Percentiles rank a stretch among this genome's conserved stretches.
phyloP scores from a whole-genome alignment of 148 eudicot genomes.

The Amaranthus hypochondriacus region DNA sequence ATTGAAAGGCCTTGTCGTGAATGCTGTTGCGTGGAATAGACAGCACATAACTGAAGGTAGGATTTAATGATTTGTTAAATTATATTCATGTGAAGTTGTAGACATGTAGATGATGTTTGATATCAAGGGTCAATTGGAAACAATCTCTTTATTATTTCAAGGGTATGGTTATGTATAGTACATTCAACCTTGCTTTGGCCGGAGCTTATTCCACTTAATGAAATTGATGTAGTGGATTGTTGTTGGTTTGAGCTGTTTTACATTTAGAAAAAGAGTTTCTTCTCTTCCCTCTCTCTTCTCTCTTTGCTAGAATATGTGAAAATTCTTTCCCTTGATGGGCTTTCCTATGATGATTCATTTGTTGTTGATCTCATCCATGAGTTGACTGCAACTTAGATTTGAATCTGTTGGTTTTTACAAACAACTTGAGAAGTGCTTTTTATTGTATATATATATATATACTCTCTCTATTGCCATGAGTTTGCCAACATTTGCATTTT shows the following conservation, averaged over 20 bases:
- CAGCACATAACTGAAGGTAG: conserved; percentile 91
- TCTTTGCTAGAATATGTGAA: background rate
- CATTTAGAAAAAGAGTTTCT: background rate
- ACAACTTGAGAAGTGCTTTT: background rate
- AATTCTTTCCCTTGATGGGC: background rate
- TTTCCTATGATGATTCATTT: background rate
- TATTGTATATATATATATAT: too few species aligned
- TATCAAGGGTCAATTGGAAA: too few species aligned
- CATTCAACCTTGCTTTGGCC: too few species aligned
- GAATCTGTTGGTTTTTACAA: background rate
- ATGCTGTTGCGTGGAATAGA: conserved; percentile 93
- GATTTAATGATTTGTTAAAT: background rate
- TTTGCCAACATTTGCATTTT: too few species aligned
- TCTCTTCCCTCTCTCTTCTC: background rate
- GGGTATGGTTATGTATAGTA: too few species aligned
- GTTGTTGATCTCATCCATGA: background rate
- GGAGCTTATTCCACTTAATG: too few species aligned
- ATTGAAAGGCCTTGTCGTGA: conserved; percentile 78
- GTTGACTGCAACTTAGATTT: background rate
- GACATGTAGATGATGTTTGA: too few species aligned
- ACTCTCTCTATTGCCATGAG: too few species aligned
- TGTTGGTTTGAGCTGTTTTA: background rate
- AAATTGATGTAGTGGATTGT: too few species aligned
- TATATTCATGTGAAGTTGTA: background rate
- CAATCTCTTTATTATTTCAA: too few species aligned